Evolutionary conservation across 2,329 filamentous ascomycete species (phyloP).

Genomic region (Trichoderma breve): DNA sequence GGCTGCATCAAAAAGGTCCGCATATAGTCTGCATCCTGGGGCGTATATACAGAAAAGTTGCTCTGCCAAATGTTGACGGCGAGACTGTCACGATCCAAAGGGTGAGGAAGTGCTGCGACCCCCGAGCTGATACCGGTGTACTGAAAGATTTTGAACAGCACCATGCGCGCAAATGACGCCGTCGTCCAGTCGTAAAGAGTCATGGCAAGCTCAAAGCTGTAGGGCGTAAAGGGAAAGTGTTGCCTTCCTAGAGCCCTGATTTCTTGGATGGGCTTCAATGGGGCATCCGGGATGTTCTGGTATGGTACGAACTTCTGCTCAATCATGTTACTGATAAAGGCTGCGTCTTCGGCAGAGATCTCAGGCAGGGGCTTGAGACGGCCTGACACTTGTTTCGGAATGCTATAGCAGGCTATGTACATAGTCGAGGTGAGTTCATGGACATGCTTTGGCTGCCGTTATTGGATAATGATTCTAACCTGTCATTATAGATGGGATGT

Average conservation of each 20-base stretch:
- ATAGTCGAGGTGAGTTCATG: neutral
- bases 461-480: neutral
- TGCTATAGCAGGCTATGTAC: neutral
- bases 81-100: slow-evolving; percentile 10
- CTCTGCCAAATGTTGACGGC: slow-evolving; percentile 15
- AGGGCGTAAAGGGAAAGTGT: slow-evolving; percentile 17
- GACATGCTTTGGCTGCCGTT: neutral
- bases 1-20: slow-evolving; percentile 14
- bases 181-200: slow-evolving; percentile 20
- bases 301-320: slow-evolving; percentile 12
- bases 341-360: neutral
- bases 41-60: slow-evolving; percentile 16
- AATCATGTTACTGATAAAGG: slow-evolving; percentile 16
- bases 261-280: neutral
- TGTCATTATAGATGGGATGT: neutral
- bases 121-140: slow-evolving; percentile 3
- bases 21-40: slow-evolving; percentile 15
- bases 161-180: slow-evolving; percentile 15
- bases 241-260: slow-evolving; percentile 16
- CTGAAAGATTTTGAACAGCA: slow-evolving; percentile 19
- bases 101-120: neutral
- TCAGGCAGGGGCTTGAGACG: slow-evolving; percentile 5
- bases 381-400: neutral
- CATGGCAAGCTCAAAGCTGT: slow-evolving; percentile 19
- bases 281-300: slow-evolving; percentile 9